Percentiles rank a stretch among this genome's conserved stretches.
These are phyloP conservation scores for Protea cynaroides DNA, from an alignment of 164 flowering plant genomes.

Conservation along the genomic window DNA sequence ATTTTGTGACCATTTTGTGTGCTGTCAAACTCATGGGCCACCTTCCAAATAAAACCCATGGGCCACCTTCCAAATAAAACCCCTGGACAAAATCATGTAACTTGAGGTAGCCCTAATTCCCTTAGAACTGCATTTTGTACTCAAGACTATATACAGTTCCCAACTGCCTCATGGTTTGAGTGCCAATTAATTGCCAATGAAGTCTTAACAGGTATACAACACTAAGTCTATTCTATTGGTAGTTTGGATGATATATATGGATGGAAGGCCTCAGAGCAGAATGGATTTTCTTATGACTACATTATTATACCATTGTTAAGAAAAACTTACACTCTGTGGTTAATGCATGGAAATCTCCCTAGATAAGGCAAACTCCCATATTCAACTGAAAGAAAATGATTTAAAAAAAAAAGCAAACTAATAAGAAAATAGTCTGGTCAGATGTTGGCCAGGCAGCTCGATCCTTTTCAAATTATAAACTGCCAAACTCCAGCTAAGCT, in stretches of 20 bases:
- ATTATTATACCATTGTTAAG: neutral
- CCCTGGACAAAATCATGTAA: no score
- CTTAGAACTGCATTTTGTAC: no score
- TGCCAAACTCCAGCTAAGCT: neutral
- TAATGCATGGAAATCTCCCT: neutral
- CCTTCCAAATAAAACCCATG: no score
- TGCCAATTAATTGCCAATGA: neutral
- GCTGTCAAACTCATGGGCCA: no score
- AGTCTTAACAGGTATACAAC: neutral
- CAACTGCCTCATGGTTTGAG: neutral
- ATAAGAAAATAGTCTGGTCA: neutral
- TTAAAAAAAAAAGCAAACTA: no score
- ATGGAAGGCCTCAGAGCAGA: neutral
- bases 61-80: no score
- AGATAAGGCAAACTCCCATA: neutral
- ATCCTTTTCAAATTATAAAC: neutral
- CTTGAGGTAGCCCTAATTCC: no score
- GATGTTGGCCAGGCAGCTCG: neutral
- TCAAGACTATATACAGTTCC: no score
- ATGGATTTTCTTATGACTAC: neutral
- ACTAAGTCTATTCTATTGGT: neutral
- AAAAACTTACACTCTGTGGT: neutral
- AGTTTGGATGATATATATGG: neutral
- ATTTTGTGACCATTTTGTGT: no score
- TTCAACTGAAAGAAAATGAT: neutral